A percentile compares a stretch with the other conserved stretches of the same genome.
These are phyloP conservation scores for Lolium perenne DNA, from an alignment of 176 grass and related monocot genomes.

Conservation along the genomic window DNA sequence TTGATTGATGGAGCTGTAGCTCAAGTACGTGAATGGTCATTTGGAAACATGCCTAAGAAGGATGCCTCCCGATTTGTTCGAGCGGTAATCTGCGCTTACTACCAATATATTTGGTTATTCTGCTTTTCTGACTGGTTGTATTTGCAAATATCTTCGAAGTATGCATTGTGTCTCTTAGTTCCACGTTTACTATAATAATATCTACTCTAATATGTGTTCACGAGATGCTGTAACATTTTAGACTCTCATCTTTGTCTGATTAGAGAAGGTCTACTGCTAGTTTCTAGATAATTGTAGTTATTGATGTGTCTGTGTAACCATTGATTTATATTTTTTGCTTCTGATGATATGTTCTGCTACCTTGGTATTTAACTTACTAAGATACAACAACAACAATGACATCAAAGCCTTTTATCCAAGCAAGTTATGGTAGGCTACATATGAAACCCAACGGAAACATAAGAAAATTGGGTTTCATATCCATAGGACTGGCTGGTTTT, in stretches of 20 bases:
- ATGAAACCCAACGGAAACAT: too few relatives aligned
- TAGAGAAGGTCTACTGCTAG: conserved; percentile 13
- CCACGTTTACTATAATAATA: conserved; percentile 1
- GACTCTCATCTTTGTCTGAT: neutral
- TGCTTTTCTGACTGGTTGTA: conserved; percentile 24
- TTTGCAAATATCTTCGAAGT: conserved; percentile 3
- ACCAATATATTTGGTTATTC: conserved; percentile 25
- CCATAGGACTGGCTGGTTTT: too few relatives aligned
- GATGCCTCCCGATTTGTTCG: conserved; percentile 93
- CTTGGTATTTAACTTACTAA: neutral
- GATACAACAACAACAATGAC: neutral
- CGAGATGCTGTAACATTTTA: conserved; percentile 17
- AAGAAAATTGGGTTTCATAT: too few relatives aligned
- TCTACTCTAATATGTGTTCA: conserved; percentile 23
- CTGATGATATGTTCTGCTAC: neutral
- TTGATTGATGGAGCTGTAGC: conserved; percentile 85
- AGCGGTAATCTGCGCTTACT: conserved; percentile 60
- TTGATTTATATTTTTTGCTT: neutral
- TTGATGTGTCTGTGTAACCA: neutral
- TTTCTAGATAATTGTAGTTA: neutral
- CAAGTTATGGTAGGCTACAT: too few relatives aligned
- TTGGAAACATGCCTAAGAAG: conserved; percentile 85
- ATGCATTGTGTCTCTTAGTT: conserved; percentile 27
- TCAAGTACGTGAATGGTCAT: conserved; percentile 93
- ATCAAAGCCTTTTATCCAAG: too few relatives aligned